Base-by-base conservation (phyloP, 2,329 filamentous ascomycete species). In the Penicillium frequentans region DNA sequence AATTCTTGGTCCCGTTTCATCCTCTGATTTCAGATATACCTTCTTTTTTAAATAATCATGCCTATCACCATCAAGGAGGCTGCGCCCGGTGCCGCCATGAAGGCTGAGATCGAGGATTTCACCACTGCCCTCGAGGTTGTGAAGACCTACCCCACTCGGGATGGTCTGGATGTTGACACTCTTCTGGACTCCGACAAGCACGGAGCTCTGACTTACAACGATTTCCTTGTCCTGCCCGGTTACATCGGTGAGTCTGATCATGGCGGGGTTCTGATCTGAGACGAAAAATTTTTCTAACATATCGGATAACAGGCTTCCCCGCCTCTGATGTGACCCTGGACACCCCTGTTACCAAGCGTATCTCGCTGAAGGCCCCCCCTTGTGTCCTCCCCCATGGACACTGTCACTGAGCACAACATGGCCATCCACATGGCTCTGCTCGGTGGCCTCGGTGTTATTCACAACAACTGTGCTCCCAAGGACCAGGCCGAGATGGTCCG, bases 391-490 rank as follows among this genome's bases (percentile, higher is more conserved):
- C 95, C 96, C 70, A 99, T 99, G 95, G 95, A 99, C 81, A 99
- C 95, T 10, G 95, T 99, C 75, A 99, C 96, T 44, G 95, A 99
- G 82, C 90, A 96, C 80, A 93, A 96, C 76, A 99, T 99, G 96
- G 96, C 95, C 64, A 98, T 99, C 70, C 91, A 97, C 81, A 96
- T 83, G 75, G 80, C 81, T 39, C 75, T 83, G 49, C 76, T 82
- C 45, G 80, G 81, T 68, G 81, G 81, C 54, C 72, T 83, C 5
- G 81, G 95, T 80, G 92, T 99, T 68, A 96, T 99, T 67, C 95
- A 99, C 83, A 95, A 99, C 86, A 99, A 99, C 83, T 99, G 95
- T 85, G 95, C 93, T n/a, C 86, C 93, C 29, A 91, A 98, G 27
- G 90, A 91, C 55, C 95, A 99, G 82, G 95, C 95, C 65, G 93